Conservation (phyloP, 2,329 filamentous ascomycete genomes). For the Fusarium albidum region DNA sequence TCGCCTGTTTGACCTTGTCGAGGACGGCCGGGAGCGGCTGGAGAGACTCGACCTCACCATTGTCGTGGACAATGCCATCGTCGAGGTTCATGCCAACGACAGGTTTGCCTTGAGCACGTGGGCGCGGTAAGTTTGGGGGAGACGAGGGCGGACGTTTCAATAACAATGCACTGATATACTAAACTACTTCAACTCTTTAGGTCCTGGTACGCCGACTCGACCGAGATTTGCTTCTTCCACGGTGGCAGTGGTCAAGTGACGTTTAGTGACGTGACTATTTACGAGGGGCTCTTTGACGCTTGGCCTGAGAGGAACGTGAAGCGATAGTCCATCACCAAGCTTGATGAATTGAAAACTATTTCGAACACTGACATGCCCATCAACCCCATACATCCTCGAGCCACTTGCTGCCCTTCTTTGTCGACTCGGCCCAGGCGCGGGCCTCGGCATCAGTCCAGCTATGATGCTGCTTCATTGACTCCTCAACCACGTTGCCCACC, state of each 20-base stretch:
- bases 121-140: conserved; percentile 46
- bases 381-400: conserved; percentile 63
- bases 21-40: conserved; percentile 40
- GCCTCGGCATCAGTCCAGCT: conserved; percentile 50
- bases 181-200: conserved; percentile 40
- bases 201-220: conserved; percentile 48
- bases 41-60: conserved; percentile 51
- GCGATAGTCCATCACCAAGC: conserved; percentile 6
- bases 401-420: conserved; percentile 61
- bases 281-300: conserved; percentile 49
- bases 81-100: conserved; percentile 52
- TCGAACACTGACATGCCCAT: not conserved
- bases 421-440: conserved; percentile 54
- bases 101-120: conserved; percentile 53
- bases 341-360: not conserved
- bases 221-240: conserved; percentile 46
- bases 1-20: conserved; percentile 49
- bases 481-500: conserved; percentile 49
- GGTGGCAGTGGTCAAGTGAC: conserved; percentile 42
- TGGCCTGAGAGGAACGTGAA: conserved; percentile 47
- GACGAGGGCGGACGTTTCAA: not conserved
- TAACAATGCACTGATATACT: conserved; percentile 21
- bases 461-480: conserved; percentile 45
- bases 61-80: conserved; percentile 49
- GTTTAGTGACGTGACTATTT: conserved; percentile 45